Evolutionary conservation across 306 rosid genomes (phyloP).

Genomic region (Fagus sylvatica): DNA sequence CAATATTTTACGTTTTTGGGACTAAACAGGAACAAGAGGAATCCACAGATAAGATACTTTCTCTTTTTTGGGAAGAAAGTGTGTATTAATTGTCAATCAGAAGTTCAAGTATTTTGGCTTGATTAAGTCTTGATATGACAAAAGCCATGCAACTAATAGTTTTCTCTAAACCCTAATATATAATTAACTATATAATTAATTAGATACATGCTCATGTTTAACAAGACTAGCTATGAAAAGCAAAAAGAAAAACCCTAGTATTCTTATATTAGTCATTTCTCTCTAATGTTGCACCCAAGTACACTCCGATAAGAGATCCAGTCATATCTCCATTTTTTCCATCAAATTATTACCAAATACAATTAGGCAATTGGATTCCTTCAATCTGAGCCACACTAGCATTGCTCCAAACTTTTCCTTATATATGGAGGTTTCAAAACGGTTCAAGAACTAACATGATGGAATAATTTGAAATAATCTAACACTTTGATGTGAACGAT

Average conservation of each 20-base stretch:
- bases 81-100: background rate
- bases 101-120: background rate
- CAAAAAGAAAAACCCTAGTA: background rate
- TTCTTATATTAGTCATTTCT: background rate
- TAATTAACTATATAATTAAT: too few relatives aligned
- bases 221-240: too few relatives aligned
- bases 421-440: background rate
- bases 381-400: background rate
- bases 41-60: too few relatives aligned
- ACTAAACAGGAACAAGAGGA: too few relatives aligned
- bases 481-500: background rate
- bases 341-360: background rate
- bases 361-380: background rate
- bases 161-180: background rate
- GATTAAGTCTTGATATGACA: background rate
- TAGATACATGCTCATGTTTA: too few relatives aligned
- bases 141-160: slow-evolving; percentile 8
- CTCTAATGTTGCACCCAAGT: background rate
- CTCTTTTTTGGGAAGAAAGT: too few relatives aligned
- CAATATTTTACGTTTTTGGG: too few relatives aligned
- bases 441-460: background rate
- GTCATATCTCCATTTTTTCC: background rate
- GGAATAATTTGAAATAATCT: background rate
- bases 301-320: background rate
- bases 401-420: background rate